Conservation (phyloP, 495 filamentous ascomycete species). For the Annulohypoxylon nitens region DNA sequence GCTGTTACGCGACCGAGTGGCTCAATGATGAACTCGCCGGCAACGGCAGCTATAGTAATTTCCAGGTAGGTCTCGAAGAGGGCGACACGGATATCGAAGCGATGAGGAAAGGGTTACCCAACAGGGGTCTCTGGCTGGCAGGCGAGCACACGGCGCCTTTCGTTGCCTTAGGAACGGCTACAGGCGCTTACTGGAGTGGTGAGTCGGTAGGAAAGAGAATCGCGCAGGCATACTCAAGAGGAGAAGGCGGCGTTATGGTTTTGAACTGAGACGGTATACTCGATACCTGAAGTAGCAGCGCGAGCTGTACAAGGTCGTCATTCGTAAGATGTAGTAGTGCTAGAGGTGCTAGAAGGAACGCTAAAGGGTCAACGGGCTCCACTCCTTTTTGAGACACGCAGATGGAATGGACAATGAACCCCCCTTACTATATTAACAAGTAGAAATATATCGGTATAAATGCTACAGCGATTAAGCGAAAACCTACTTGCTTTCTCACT, state of each 20-base stretch:
- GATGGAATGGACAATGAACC: background rate
- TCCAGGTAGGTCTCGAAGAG: constrained; percentile 80
- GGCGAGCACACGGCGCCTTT: constrained; percentile 96
- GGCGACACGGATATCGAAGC: constrained; percentile 79
- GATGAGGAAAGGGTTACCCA: constrained; percentile 77
- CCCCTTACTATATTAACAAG: background rate
- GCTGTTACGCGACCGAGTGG: constrained; percentile 81
- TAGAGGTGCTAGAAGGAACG: background rate
- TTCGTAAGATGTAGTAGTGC: background rate
- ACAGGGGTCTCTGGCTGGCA: constrained; percentile 86
- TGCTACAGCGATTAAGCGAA: background rate
- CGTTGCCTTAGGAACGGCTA: constrained; percentile 85
- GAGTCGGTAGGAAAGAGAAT: constrained; percentile 81
- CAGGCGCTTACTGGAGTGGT: constrained; percentile 93
- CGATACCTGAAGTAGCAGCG: background rate
- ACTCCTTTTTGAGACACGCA: background rate
- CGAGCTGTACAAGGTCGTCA: background rate
- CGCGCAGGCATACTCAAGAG: constrained; percentile 51
- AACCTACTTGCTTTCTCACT: background rate
- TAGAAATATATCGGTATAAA: background rate
- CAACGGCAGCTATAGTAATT: constrained; percentile 91
- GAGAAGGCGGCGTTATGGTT: constrained; percentile 32
- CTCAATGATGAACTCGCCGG: constrained; percentile 84
- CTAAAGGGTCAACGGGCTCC: background rate
- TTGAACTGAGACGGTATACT: constrained; percentile 17